Base-by-base conservation (phyloP, 305 asterid species). In the Fraxinus baroniana region DNA sequence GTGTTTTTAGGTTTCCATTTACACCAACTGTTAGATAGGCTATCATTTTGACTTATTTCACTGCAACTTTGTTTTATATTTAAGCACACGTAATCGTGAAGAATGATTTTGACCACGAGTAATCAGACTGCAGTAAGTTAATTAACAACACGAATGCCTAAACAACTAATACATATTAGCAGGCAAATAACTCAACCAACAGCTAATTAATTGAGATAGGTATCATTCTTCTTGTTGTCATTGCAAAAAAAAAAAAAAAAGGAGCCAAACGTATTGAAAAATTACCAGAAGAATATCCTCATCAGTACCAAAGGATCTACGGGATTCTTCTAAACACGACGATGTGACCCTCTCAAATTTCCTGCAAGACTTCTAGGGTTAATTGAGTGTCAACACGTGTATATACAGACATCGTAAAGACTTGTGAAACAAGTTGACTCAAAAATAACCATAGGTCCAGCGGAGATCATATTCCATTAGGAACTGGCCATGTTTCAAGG, bases 241-340 rank as follows among this genome's bases (percentile, higher is more conserved):
- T 0, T 44, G 82, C 49, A 17, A 52, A n/a, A 55, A 18, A 55
- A 4, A 55, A 2, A 55, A 1, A 55, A 2, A 41, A 41, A 41
- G 0, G 62, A 52, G 15, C 36, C 52, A 77, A n/a, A 76, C 0
- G 64, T 79, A 22, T 46, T 5, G 77, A 13, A 79, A 75, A 78
- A 60, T 89, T 92, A 95, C 98, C 98, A 95, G 90, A 55, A 95
- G 91, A 87, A 95, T 92, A 91, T 95, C 99, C 83, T 95, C 99
- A 88, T 95, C 99, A 7, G 98, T 95, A 37, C 99, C 99, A 83
- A 94, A 95, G 79, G 98, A 87, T 86, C 91, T 95, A 75, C 92
- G 97, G 26, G 99, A 97, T 84, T 88, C 91, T 72, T 94, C 97
- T 70, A 95, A 85, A 89, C 94, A 91, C 88, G 89, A 83, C 17